Percentiles rank a stretch among this genome's conserved stretches.
Conservation (phyloP, 1,284 basidiomycete genomes). For the Puccinia polysora region DNA sequence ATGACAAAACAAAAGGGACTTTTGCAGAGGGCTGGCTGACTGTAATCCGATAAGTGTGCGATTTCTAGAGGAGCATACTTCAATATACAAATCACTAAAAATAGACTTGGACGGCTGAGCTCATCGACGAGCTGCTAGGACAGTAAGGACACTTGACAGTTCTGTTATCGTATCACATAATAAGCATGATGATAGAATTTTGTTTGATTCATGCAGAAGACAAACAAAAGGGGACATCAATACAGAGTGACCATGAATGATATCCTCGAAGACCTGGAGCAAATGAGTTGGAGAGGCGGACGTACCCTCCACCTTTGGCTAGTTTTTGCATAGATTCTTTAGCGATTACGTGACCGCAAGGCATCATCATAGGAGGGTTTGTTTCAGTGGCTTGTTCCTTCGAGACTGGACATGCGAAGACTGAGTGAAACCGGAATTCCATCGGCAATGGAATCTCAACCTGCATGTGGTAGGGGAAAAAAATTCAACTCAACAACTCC, state of each 20-base stretch:
- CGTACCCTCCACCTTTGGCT: conserved; percentile 78
- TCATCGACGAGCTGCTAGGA: conserved; percentile 66
- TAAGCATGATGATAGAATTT: not conserved
- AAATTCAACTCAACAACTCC: conserved; percentile 26
- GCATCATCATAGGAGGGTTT: conserved; percentile 97
- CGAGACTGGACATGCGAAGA: conserved; percentile 94
- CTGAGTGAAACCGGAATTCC: conserved; percentile 86
- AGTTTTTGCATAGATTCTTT: conserved; percentile 80
- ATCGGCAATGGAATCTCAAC: conserved; percentile 82
- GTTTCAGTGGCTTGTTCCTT: conserved; percentile 80
- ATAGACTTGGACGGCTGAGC: conserved; percentile 64
- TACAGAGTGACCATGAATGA: not conserved
- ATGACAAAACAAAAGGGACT: too few species aligned
- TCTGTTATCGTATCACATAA: conserved; percentile 55
- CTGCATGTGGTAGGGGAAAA: conserved; percentile 60
- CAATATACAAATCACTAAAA: too few species aligned
- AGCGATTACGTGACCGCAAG: conserved; percentile 88
- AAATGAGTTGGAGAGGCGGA: conserved; percentile 45
- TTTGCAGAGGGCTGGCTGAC: too few species aligned
- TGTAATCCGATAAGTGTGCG: too few species aligned
- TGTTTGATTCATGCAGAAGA: too few species aligned
- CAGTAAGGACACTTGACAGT: conserved; percentile 85
- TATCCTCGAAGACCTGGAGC: not conserved
- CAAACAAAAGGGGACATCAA: not conserved
- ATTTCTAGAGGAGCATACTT: too few species aligned